Percentiles rank a stretch among this genome's conserved stretches.
Evolutionary conservation across 441 rosid genomes (phyloP).

Genomic region (Syzygium malaccense): DNA sequence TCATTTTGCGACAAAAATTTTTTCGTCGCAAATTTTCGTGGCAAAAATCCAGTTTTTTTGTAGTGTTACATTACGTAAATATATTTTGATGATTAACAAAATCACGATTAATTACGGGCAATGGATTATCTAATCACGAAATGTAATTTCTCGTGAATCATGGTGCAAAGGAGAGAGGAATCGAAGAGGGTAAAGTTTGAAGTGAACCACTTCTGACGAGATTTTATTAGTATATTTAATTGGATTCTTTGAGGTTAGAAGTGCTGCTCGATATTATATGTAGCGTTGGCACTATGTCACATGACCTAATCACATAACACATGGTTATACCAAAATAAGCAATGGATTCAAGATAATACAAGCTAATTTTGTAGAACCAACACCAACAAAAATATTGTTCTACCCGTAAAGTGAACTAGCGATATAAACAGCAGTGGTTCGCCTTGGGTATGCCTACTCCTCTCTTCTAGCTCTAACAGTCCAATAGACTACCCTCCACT

Average conservation of each 20-base stretch:
- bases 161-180: background rate
- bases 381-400: background rate
- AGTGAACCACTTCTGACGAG: background rate
- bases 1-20: too few species aligned
- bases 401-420: background rate
- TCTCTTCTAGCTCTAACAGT: rapidly evolving
- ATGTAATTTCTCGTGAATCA: background rate
- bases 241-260: background rate
- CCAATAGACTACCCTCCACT: background rate
- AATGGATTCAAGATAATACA: background rate
- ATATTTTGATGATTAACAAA: background rate
- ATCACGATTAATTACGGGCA: background rate
- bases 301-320: background rate
- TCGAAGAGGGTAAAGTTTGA: background rate
- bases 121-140: background rate
- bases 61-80: too few species aligned
- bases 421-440: background rate
- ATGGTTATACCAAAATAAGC: background rate
- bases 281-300: background rate
- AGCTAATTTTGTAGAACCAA: background rate
- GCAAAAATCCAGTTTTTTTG: too few species aligned
- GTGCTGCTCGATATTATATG: background rate
- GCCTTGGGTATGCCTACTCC: background rate
- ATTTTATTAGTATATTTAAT: background rate
- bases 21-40: too few species aligned